Evolutionary conservation across 768 basidiomycete species (phyloP).

Genomic region (Phaffia tasmanica): DNA sequence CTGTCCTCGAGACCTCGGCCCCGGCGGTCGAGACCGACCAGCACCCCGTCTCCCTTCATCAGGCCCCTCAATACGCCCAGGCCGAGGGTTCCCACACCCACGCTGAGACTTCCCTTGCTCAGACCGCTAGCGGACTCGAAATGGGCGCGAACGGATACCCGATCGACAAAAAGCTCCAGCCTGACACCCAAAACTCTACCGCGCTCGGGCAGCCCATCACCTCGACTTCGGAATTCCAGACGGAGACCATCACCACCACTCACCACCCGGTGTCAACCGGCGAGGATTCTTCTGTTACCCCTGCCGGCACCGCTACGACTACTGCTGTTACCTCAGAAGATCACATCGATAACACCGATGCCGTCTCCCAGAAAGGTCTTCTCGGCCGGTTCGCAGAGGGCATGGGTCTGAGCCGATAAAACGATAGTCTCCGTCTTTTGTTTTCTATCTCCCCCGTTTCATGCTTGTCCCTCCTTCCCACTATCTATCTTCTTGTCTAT

Average conservation of each 20-base stretch:
- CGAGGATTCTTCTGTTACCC: background rate
- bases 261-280: slow-evolving; percentile 3
- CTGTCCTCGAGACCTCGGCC: slow-evolving; percentile 31
- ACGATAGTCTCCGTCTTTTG: no score
- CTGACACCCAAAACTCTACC: background rate
- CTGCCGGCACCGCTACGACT: background rate
- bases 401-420: slow-evolving; percentile 11
- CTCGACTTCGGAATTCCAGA: background rate
- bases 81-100: slow-evolving; percentile 35
- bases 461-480: no score
- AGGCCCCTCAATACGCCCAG: slow-evolving; percentile 44
- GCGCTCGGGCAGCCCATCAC: background rate
- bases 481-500: no score
- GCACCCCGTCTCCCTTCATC: slow-evolving; percentile 28
- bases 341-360: background rate
- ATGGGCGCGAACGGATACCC: slow-evolving; percentile 50
- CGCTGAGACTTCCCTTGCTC: slow-evolving; percentile 45
- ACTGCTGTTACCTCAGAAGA: background rate
- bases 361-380: slow-evolving; percentile 10
- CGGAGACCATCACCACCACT: no score
- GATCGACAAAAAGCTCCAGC: slow-evolving; percentile 23
- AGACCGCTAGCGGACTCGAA: slow-evolving; percentile 42
- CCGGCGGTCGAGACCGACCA: slow-evolving; percentile 14
- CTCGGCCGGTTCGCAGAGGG: slow-evolving; percentile 17
- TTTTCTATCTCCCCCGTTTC: no score